Conservation (phyloP, 768 basidiomycete species). For the Paxillus ammoniavirescens region DNA sequence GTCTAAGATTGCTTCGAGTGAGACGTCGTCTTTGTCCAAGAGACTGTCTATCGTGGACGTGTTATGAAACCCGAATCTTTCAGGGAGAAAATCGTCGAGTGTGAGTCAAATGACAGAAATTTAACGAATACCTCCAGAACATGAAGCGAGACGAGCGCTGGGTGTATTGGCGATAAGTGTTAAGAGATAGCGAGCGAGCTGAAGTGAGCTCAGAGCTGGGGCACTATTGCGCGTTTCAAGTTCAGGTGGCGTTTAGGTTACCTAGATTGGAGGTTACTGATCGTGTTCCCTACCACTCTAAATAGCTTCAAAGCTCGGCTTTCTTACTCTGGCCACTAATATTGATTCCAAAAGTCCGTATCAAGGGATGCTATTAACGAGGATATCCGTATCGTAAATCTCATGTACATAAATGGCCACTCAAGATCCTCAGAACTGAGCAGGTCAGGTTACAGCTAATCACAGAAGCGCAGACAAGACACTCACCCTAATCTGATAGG, state of each 20-base stretch:
- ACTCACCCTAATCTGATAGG: conserved; percentile 92
- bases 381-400: conserved; percentile 26
- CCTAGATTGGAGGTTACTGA: conserved; percentile 25
- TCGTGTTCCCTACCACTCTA: background rate
- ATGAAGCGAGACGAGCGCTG: conserved; percentile 30
- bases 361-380: conserved; percentile 25
- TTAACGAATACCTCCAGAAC: conserved; percentile 46
- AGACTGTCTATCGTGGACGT: conserved; percentile 87
- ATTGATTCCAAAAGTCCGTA: conserved; percentile 6
- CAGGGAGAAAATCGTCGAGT: conserved; percentile 6
- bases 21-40: conserved; percentile 86
- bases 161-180: conserved; percentile 6
- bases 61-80: conserved; percentile 89
- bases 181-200: conserved; percentile 2
- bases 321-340: background rate
- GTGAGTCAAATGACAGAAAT: background rate
- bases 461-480: background rate
- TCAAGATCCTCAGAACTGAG: conserved; percentile 26
- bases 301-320: too few species aligned
- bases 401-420: conserved; percentile 16
- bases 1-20: conserved; percentile 88
- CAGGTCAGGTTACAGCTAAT: background rate
- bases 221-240: conserved; percentile 21
- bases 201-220: background rate
- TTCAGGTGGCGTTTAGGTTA: conserved; percentile 13